Evolutionary conservation across 495 filamentous ascomycete genomes (phyloP), one percentile per base, ranked within the genome.

Genomic region (Neurospora sp.): DNA sequence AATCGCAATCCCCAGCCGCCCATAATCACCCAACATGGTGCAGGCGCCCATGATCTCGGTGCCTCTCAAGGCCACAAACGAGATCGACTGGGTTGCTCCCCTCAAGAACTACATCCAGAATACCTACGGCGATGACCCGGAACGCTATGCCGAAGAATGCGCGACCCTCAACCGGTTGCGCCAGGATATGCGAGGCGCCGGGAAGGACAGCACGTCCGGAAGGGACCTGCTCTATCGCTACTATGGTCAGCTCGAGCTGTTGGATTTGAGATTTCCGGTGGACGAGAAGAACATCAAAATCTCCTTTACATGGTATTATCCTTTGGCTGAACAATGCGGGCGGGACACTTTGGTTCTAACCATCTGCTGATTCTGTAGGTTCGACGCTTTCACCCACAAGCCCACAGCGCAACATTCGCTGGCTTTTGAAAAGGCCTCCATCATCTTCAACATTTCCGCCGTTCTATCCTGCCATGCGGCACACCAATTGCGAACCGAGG

Each of bases 221-320:
- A 87, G 96, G 80, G 96, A 99, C 82, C 83, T 99, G 73, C 84
- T 99, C 44, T 99, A 99, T 82, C 90, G 96, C 79, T 99, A 99
- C 82, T 99, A 99, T 79, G 96, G 95, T 39, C 96, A 99, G 82
- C 87, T 99, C 75, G 96, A 99, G 84, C 85, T 98, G 73, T 82
- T 99, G 77, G 96, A 99, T 80, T 87, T 99, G 72, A 88, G 96
- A 75, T 99, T 99, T 81, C 96, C 96, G 4, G 93, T 99, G 23
- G 96, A 99, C 79, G 96, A 98, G 85, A 95, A 97, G 78, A 95
- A 98, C 77, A 97, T 99, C 84, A 97, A 97, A 85, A 97, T 99
- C 75, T 93, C 93, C 4, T 99, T 99, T 82, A 98, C 96, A 71
- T 99, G 96, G 96, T 99, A 88, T 77, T 86, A 31, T 42, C 31